A percentile compares a stretch with the other conserved stretches of the same genome.
Conservation (phyloP, 2,329 filamentous ascomycete genomes). For the Endoconidiophora polonica region DNA sequence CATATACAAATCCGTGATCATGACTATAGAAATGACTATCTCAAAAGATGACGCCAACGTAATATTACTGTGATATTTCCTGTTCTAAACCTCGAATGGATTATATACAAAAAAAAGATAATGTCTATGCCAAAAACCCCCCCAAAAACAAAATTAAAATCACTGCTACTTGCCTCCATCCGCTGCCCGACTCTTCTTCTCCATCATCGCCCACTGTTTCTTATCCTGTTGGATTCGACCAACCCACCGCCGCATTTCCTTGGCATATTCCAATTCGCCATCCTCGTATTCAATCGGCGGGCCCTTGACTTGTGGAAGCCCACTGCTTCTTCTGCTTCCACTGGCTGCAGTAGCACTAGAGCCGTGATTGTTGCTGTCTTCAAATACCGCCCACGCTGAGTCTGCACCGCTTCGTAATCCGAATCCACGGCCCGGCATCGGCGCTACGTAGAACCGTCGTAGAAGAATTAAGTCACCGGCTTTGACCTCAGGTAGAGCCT, state of each 20-base stretch:
- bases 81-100: no score
- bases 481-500: conserved; percentile 36
- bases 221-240: not conserved
- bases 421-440: conserved; percentile 37
- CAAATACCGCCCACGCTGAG: conserved; percentile 47
- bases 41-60: no score
- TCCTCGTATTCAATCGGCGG: conserved; percentile 40
- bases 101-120: not conserved
- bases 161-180: not conserved
- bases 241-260: conserved; percentile 5
- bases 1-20: no score
- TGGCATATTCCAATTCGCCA: conserved; percentile 23
- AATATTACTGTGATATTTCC: no score
- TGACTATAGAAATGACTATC: no score
- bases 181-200: conserved; percentile 9
- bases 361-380: conserved; percentile 19
- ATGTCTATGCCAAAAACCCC: not conserved
- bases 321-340: not conserved
- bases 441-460: conserved; percentile 36
- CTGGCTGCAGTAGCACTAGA: no score
- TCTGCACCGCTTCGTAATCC: conserved; percentile 36
- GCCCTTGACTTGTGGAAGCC: conserved; percentile 37
- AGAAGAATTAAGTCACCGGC: conserved; percentile 43
- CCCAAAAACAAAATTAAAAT: not conserved
- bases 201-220: conserved; percentile 9